Percentiles rank a stretch among this genome's conserved stretches.
Evolutionary conservation across 2,329 filamentous ascomycete species (phyloP).

Genomic region (Aspergillus flavus): DNA sequence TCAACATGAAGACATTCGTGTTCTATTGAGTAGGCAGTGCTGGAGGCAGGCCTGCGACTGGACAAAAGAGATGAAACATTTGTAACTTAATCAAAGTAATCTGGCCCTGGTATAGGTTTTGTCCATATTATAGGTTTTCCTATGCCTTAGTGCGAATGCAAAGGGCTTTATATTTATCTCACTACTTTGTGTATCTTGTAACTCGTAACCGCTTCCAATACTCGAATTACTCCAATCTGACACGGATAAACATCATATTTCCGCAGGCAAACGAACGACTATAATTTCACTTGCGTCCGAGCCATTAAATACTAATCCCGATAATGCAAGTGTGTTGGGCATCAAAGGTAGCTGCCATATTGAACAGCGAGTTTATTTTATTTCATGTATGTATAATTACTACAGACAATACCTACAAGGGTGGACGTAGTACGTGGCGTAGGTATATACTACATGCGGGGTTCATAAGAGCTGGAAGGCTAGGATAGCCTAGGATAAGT

Average conservation of each 20-base stretch:
- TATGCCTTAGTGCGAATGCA: not conserved
- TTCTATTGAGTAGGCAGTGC: not conserved
- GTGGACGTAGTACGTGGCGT: no score
- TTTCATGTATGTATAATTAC: no score
- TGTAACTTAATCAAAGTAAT: not conserved
- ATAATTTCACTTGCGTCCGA: no score
- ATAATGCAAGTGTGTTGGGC: no score
- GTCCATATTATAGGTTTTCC: not conserved
- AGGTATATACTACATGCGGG: not conserved
- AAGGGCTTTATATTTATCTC: not conserved
- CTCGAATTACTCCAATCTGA: not conserved
- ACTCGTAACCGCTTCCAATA: not conserved
- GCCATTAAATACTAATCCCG: no score
- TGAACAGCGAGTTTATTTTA: no score
- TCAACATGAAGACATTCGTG: not conserved
- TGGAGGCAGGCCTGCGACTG: not conserved
- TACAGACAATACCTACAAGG: no score
- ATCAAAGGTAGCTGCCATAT: no score
- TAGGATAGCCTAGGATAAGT: no score
- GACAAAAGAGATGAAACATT: not conserved
- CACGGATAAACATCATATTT: not conserved
- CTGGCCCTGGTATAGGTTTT: not conserved
- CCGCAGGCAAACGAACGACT: no score
- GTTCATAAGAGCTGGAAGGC: not conserved
- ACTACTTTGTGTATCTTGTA: not conserved